phyloP scores from a whole-genome alignment of 2,329 filamentous ascomycete genomes.

The Canariomyces notabilis region DNA sequence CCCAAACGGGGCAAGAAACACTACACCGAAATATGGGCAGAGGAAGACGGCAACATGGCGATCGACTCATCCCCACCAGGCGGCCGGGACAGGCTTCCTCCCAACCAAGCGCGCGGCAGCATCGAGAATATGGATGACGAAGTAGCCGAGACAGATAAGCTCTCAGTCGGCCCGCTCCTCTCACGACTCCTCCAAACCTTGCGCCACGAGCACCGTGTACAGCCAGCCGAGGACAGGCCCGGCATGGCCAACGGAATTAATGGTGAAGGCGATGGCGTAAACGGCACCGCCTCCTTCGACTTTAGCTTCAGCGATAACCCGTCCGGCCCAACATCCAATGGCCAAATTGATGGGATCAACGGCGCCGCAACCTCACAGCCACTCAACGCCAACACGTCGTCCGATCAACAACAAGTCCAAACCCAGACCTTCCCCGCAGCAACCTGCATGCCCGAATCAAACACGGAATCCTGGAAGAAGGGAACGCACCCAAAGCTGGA shows the following conservation, averaged over 20 bases:
- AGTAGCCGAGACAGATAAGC: slow-evolving; percentile 78
- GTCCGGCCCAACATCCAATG: slow-evolving; percentile 21
- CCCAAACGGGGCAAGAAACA: slow-evolving; percentile 78
- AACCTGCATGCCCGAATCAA: slow-evolving; percentile 73
- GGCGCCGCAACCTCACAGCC: slow-evolving; percentile 14
- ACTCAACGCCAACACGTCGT: slow-evolving; percentile 26
- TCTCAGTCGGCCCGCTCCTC: slow-evolving; percentile 83
- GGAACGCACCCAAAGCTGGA: slow-evolving; percentile 71
- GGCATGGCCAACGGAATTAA: slow-evolving; percentile 42
- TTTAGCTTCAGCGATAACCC: slow-evolving; percentile 33
- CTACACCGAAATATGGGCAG: slow-evolving; percentile 88
- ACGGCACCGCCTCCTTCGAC: slow-evolving; percentile 49
- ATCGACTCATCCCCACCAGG: slow-evolving; percentile 58
- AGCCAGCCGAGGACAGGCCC: slow-evolving; percentile 52
- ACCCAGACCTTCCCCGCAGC: slow-evolving; percentile 56
- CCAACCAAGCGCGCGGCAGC: slow-evolving; percentile 77
- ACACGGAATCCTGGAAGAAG: slow-evolving; percentile 72
- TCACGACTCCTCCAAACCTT: slow-evolving; percentile 75
- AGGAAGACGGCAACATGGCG: slow-evolving; percentile 79
- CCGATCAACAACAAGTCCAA: slow-evolving; percentile 1
- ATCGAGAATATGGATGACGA: slow-evolving; percentile 86
- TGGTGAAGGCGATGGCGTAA: slow-evolving; percentile 48
- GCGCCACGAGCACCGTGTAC: slow-evolving; percentile 65
- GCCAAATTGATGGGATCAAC: slow-evolving; percentile 32
- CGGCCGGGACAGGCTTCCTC: slow-evolving; percentile 60